Conservation (phyloP, 2,329 filamentous ascomycete genomes). For the Hirsutella rhossiliensis region DNA sequence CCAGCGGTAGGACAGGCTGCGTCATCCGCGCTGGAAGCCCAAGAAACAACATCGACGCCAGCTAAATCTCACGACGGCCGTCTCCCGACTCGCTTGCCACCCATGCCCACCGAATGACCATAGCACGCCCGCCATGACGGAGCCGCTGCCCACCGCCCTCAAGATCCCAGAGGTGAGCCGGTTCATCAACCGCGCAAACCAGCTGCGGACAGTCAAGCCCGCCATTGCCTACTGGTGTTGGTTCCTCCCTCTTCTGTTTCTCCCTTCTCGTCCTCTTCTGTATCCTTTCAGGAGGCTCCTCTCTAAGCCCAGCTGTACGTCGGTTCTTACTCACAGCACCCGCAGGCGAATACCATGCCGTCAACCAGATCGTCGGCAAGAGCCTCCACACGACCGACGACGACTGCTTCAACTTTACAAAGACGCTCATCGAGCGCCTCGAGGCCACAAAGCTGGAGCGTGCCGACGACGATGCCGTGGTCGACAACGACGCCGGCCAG, state of each 20-base stretch:
- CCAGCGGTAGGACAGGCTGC: not conserved
- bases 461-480: conserved; percentile 67
- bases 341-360: conserved; percentile 77
- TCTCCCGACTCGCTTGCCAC: not conserved
- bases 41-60: no score
- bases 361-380: conserved; percentile 79
- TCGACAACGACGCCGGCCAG: conserved; percentile 75
- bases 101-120: not conserved
- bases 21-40: no score
- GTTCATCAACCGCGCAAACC: conserved; percentile 71
- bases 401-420: conserved; percentile 72
- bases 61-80: no score
- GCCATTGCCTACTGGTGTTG: conserved; percentile 95
- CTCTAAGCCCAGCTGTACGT: not conserved
- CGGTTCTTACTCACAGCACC: not conserved
- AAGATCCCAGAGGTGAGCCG: conserved; percentile 73
- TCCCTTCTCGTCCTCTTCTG: not conserved
- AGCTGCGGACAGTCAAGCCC: conserved; percentile 76
- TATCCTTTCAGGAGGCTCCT: no score
- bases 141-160: conserved; percentile 34
- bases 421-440: conserved; percentile 77
- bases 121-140: conserved; percentile 48
- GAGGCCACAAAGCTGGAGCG: conserved; percentile 53
- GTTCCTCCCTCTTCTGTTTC: conserved; percentile 39
- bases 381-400: conserved; percentile 67